Percentiles rank a stretch among this genome's conserved stretches.
Evolutionary conservation across 805 yeast genomes (phyloP).

Genomic region (Wickerhamiella azymoides): DNA sequence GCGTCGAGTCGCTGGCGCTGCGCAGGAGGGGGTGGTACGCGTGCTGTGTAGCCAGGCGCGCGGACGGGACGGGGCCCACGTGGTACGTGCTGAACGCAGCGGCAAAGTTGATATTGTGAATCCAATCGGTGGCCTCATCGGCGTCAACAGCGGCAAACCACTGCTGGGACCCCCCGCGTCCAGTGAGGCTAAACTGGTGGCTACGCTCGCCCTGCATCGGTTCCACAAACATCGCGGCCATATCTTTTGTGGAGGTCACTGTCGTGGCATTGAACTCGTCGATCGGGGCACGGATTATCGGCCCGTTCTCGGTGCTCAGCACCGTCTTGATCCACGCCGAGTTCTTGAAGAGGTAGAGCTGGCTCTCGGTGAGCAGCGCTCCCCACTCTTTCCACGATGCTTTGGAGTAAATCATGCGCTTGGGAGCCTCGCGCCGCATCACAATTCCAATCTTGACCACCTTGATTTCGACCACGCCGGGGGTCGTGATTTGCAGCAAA

Average conservation of each 20-base stretch:
- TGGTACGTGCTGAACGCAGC: constrained; percentile 34
- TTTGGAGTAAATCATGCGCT: constrained; percentile 21
- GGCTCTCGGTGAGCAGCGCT: constrained; percentile 29
- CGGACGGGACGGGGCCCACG: constrained; percentile 15
- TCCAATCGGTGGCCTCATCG: constrained; percentile 47
- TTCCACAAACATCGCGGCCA: constrained; percentile 27
- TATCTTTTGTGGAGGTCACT: constrained; percentile 27
- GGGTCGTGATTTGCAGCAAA: constrained; percentile 20
- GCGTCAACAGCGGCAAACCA: constrained; percentile 31
- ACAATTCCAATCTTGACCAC: constrained; percentile 29
- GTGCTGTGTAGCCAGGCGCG: too few relatives aligned
- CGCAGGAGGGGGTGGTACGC: neutral
- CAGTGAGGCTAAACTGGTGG: constrained; percentile 21
- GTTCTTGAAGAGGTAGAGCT: constrained; percentile 30
- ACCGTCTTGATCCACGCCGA: constrained; percentile 24
- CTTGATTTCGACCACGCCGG: constrained; percentile 28
- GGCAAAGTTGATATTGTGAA: constrained; percentile 38
- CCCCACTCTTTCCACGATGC: constrained; percentile 31
- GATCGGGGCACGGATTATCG: constrained; percentile 23
- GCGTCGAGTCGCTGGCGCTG: neutral
- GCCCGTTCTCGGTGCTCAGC: constrained; percentile 12
- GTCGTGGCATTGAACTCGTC: constrained; percentile 28
- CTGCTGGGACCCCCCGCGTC: constrained; percentile 23
- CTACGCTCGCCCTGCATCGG: constrained; percentile 10
- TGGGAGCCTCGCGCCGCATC: constrained; percentile 23